Evolutionary conservation across 2,329 filamentous ascomycete species (phyloP).

Genomic region (Sporothrix dimorphospora): DNA sequence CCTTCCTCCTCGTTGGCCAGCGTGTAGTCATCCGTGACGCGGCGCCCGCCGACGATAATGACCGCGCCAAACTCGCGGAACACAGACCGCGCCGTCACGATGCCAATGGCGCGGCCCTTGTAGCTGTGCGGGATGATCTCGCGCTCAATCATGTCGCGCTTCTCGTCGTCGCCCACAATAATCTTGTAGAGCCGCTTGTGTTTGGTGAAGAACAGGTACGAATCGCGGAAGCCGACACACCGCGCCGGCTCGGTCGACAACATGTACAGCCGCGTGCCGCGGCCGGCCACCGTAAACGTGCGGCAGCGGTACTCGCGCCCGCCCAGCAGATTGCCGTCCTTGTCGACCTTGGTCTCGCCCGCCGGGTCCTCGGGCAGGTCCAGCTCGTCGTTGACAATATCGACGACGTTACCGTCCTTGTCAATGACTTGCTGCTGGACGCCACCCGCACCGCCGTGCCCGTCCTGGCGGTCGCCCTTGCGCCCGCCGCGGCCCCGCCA

Average conservation of each 20-base stretch:
- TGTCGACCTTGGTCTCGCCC: constrained; percentile 92
- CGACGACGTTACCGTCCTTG: constrained; percentile 89
- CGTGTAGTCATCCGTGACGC: constrained; percentile 87
- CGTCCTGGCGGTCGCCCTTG: constrained; percentile 60
- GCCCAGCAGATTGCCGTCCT: constrained; percentile 77
- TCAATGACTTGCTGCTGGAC: constrained; percentile 82
- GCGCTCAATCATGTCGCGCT: constrained; percentile 92
- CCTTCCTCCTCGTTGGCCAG: constrained; percentile 75
- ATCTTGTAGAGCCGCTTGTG: constrained; percentile 97
- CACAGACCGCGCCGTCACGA: constrained; percentile 93
- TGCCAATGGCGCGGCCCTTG: constrained; percentile 95
- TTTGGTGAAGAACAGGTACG: constrained; percentile 98
- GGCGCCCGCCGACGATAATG: constrained; percentile 89
- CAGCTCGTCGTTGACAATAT: constrained; percentile 90
- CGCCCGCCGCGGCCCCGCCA: constrained; percentile 70
- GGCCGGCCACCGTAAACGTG: constrained; percentile 86
- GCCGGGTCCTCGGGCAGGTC: constrained; percentile 83
- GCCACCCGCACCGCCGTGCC: constrained; percentile 49
- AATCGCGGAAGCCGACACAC: constrained; percentile 96
- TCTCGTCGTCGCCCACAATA: constrained; percentile 96
- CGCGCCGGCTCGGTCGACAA: constrained; percentile 95
- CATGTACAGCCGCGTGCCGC: constrained; percentile 92
- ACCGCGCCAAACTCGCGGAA: constrained; percentile 95
- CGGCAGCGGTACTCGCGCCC: constrained; percentile 93
- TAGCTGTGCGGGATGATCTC: constrained; percentile 97